A percentile compares a stretch with the other conserved stretches of the same genome.
These are phyloP conservation scores for Nasturtium officinale DNA, from an alignment of 345 rosid species.

Conservation along the genomic window DNA sequence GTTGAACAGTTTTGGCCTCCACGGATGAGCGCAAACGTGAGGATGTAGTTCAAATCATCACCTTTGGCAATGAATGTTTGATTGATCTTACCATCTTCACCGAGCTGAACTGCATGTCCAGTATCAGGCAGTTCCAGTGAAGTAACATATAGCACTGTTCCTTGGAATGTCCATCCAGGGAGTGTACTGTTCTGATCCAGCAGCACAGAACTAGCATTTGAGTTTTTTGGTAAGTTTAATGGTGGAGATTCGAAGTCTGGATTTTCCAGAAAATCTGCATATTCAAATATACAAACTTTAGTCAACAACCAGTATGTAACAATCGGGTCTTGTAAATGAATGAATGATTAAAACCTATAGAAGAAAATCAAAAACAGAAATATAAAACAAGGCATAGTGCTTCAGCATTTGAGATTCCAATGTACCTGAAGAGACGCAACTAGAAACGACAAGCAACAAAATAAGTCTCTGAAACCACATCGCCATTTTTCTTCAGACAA, in stretches of 20 bases:
- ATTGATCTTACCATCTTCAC: slow-evolving; percentile 59
- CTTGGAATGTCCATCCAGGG: slow-evolving; percentile 62
- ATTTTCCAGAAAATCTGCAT: slow-evolving; percentile 54
- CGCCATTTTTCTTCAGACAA: slow-evolving; percentile 32
- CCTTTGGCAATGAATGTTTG: slow-evolving; percentile 54
- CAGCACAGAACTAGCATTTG: slow-evolving; percentile 35
- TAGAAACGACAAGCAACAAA: slow-evolving; percentile 39
- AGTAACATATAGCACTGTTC: slow-evolving; percentile 51
- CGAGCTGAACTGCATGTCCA: slow-evolving; percentile 57
- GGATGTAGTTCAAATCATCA: slow-evolving; percentile 45
- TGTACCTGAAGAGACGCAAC: slow-evolving; percentile 52
- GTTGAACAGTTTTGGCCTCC: slow-evolving; percentile 52
- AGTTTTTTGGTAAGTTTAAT: slow-evolving; percentile 34
- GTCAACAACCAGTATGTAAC: too few species aligned
- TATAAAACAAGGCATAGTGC: not conserved
- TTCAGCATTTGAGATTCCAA: not conserved
- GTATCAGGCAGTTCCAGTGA: slow-evolving; percentile 47
- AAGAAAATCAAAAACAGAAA: not conserved
- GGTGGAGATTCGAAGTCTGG: slow-evolving; percentile 65
- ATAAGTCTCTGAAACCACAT: slow-evolving; percentile 34
- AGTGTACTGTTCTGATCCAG: slow-evolving; percentile 51
- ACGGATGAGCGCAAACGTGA: slow-evolving; percentile 48
- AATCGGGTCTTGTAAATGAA: too few species aligned
- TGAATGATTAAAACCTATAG: too few species aligned
- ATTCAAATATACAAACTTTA: slow-evolving; percentile 6